Conservation (phyloP, 139 green algal genomes). For the Nannochloris sp. region DNA sequence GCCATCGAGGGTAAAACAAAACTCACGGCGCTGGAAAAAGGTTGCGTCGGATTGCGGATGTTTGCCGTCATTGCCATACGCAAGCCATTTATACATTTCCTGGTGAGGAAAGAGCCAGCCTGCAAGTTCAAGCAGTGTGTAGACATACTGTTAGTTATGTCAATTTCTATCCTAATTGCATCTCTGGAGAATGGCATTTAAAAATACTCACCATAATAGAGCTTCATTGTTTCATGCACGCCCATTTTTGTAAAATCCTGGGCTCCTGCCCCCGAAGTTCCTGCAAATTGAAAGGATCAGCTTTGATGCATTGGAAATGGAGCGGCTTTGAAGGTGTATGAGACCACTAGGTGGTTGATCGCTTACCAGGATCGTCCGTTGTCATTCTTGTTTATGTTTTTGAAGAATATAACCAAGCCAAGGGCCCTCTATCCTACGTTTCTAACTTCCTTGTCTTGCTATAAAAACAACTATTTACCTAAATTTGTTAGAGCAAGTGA, state of each 20-base stretch:
- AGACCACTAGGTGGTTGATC: background rate
- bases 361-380: background rate
- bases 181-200: background rate
- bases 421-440: too few species aligned
- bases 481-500: too few species aligned
- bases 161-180: background rate
- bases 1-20: constrained; percentile 96
- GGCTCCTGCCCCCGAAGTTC: background rate
- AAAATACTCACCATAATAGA: constrained; percentile 45
- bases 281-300: background rate
- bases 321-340: background rate
- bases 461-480: too few species aligned
- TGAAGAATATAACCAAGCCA: background rate
- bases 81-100: constrained; percentile 82
- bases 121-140: background rate
- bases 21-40: constrained; percentile 81
- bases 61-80: constrained; percentile 83
- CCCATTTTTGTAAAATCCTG: constrained; percentile 22
- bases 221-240: constrained; percentile 49
- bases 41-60: constrained; percentile 60
- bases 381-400: background rate
- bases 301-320: background rate
- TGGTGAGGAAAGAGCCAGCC: constrained; percentile 61
- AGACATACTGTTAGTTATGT: background rate
- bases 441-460: too few species aligned